Evolutionary conservation across 1,284 basidiomycete species (phyloP).

Genomic region (Vanrija pseudolonga): DNA sequence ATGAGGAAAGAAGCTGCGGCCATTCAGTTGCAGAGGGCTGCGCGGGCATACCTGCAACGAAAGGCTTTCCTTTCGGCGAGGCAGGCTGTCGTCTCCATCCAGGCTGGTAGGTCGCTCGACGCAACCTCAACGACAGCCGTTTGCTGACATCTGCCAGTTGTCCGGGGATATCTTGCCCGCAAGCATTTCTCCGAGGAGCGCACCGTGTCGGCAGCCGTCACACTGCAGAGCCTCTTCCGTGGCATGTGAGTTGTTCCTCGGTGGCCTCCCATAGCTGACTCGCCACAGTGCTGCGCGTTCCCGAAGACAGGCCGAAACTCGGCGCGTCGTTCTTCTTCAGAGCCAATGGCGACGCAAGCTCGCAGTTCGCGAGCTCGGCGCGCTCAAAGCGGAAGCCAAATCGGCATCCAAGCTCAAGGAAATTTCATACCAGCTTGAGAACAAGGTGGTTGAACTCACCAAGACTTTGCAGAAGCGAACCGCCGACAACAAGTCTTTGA

Average conservation of each 20-base stretch:
- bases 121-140: not conserved
- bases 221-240: constrained; percentile 80
- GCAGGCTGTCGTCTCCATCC: constrained; percentile 66
- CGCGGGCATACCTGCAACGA: constrained; percentile 71
- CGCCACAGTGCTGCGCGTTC: constrained; percentile 62
- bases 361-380: constrained; percentile 79
- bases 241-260: constrained; percentile 63
- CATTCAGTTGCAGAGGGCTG: constrained; percentile 67
- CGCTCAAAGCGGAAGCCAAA: constrained; percentile 83
- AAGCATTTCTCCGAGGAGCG: constrained; percentile 61
- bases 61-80: constrained; percentile 65
- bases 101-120: constrained; percentile 66
- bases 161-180: constrained; percentile 77
- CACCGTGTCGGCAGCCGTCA: constrained; percentile 64
- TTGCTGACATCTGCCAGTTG: constrained; percentile 53
- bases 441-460: constrained; percentile 98
- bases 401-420: constrained; percentile 99
- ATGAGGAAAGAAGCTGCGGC: constrained; percentile 74
- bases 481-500: constrained; percentile 85
- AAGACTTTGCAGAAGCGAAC: constrained; percentile 90
- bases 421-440: constrained; percentile 96
- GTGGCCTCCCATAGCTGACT: not conserved
- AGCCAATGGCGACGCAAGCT: constrained; percentile 85
- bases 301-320: constrained; percentile 62
- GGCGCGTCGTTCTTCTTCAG: constrained; percentile 78